phyloP scores from a whole-genome alignment of 192 early-diverging fungal genomes.

The Linnemannia hyalina region DNA sequence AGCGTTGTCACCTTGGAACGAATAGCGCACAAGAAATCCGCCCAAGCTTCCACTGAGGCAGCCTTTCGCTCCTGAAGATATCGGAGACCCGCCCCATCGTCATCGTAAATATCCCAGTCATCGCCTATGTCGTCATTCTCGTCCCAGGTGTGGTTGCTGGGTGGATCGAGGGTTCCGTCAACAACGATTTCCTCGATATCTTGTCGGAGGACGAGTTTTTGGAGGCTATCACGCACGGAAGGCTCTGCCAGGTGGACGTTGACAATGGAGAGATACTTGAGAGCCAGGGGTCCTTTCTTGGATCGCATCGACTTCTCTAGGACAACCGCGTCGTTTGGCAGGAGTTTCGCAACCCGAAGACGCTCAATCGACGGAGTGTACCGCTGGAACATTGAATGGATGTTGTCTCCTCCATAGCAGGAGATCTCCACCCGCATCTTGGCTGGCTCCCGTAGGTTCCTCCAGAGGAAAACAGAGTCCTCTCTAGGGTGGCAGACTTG shows the following conservation, averaged over 20 bases:
- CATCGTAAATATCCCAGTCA: no score
- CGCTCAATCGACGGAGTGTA: constrained; percentile 10
- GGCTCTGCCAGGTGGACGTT: not conserved
- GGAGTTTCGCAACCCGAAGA: not conserved
- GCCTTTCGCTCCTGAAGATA: no score
- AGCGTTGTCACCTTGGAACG: no score
- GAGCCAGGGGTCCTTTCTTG: constrained; percentile 39
- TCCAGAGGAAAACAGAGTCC: constrained; percentile 15
- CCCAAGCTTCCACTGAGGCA: no score
- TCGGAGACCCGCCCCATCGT: no score
- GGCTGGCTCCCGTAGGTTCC: not conserved
- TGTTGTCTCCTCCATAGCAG: constrained; percentile 24
- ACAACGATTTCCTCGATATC: not conserved
- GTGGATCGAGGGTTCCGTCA: no score
- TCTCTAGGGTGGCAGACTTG: not conserved
- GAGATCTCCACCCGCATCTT: constrained; percentile 15
- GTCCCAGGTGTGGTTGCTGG: no score
- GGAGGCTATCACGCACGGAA: constrained; percentile 6
- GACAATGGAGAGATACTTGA: not conserved
- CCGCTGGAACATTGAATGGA: constrained; percentile 27
- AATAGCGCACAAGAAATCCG: no score
- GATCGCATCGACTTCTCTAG: constrained; percentile 29
- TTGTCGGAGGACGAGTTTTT: constrained; percentile 11
- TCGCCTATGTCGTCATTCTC: no score
- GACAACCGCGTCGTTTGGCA: not conserved